These are phyloP conservation scores for Epichloe brachyelytri DNA, from an alignment of 2,329 filamentous ascomycete genomes.

Conservation along the genomic window DNA sequence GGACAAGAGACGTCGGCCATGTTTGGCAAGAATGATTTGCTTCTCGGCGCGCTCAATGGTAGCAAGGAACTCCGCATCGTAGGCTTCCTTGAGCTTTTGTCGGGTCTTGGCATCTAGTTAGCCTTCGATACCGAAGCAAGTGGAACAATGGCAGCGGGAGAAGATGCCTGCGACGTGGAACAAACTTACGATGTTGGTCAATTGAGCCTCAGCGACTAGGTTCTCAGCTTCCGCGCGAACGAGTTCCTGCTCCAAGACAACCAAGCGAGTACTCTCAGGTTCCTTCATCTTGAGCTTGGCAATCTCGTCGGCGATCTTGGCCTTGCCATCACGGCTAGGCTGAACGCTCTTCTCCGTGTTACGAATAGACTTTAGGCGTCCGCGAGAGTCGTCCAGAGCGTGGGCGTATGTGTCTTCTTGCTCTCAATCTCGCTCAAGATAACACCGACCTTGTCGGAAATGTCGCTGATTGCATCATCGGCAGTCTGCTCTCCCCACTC, in stretches of 20 bases:
- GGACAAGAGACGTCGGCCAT: conserved; percentile 72
- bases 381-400: conserved; percentile 73
- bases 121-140: not conserved
- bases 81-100: conserved; percentile 92
- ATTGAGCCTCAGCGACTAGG: conserved; percentile 87
- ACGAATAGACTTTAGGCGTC: conserved; percentile 76
- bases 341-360: conserved; percentile 95
- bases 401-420: conserved; percentile 85
- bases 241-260: conserved; percentile 87
- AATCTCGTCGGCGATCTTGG: conserved; percentile 86
- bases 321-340: conserved; percentile 75
- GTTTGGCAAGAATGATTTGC: conserved; percentile 84
- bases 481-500: conserved; percentile 92
- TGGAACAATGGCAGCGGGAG: not conserved
- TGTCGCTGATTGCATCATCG: conserved; percentile 76
- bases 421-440: conserved; percentile 81
- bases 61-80: conserved; percentile 74
- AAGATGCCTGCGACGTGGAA: not conserved
- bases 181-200: conserved; percentile 74
- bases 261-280: conserved; percentile 67
- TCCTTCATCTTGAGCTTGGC: conserved; percentile 85
- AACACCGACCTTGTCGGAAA: conserved; percentile 92
- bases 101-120: conserved; percentile 77
- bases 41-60: conserved; percentile 95
- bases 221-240: conserved; percentile 93